Evolutionary conservation across 768 basidiomycete genomes (phyloP).

Genomic region (Boletus fagicola): DNA sequence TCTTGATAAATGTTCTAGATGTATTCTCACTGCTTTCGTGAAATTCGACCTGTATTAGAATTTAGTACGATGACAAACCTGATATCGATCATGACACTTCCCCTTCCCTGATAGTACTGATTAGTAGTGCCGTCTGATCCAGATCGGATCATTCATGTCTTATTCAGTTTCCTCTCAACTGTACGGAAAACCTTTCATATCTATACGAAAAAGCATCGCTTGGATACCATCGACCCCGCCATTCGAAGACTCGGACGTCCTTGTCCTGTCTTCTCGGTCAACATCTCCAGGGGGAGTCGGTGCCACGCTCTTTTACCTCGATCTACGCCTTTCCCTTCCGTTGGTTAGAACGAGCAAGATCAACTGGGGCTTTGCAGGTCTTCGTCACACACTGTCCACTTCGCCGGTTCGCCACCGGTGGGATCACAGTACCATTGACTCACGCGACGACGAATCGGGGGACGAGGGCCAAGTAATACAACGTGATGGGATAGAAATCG

Average conservation of each 20-base stretch:
- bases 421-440: conserved; percentile 25
- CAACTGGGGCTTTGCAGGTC: conserved; percentile 25
- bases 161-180: not conserved
- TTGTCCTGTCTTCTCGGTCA: conserved; percentile 30
- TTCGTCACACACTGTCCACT: conserved; percentile 21
- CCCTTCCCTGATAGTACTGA: not conserved
- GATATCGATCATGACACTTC: not conserved
- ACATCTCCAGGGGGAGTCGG: too few relatives aligned
- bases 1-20: too few relatives aligned
- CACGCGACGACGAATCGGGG: conserved; percentile 3
- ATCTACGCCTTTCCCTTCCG: too few relatives aligned
- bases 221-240: conserved; percentile 17
- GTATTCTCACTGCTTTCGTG: too few relatives aligned
- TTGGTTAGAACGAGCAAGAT: conserved; percentile 15
- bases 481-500: conserved; percentile 23
- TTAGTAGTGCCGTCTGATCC: not conserved
- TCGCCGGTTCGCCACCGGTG: conserved; percentile 17
- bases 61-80: not conserved
- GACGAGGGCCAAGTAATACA: conserved; percentile 23
- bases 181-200: conserved; percentile 20
- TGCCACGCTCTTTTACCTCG: conserved; percentile 24
- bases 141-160: not conserved
- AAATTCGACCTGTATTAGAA: too few relatives aligned
- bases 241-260: conserved; percentile 28
- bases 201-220: conserved; percentile 24